These are phyloP conservation scores for Aureoboletus auriporus DNA, from an alignment of 768 basidiomycete species.

Conservation along the genomic window DNA sequence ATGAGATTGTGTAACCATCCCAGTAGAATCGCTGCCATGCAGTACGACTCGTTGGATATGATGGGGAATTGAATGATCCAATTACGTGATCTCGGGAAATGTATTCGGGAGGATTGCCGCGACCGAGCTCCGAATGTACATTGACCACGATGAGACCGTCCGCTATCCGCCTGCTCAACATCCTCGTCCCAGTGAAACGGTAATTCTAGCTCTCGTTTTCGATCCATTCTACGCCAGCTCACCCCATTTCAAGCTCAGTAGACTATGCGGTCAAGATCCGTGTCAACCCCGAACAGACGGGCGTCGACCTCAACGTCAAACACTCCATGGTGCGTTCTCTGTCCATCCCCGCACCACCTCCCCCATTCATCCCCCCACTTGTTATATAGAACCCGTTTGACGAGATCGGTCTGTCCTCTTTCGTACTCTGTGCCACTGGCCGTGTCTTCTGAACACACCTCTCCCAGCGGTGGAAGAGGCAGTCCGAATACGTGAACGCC, in stretches of 20 bases:
- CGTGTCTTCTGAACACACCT: no score
- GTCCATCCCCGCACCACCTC: not conserved
- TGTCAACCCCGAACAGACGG: constrained; percentile 91
- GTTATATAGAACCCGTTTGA: constrained; percentile 88
- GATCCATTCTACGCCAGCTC: not conserved
- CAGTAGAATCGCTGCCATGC: no score
- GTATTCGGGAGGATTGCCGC: constrained; percentile 3
- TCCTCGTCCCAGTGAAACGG: constrained; percentile 94
- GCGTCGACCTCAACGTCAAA: constrained; percentile 95
- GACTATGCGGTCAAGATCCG: constrained; percentile 99
- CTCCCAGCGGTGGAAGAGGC: constrained; percentile 90
- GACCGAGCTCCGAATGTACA: constrained; percentile 17
- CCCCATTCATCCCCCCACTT: not conserved
- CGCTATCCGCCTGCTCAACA: constrained; percentile 67
- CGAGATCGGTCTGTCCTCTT: constrained; percentile 74
- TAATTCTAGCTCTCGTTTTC: constrained; percentile 22
- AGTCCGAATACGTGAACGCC: constrained; percentile 83
- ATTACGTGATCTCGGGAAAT: not conserved
- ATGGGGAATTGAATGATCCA: no score
- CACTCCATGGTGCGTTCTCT: constrained; percentile 84
- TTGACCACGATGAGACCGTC: constrained; percentile 65
- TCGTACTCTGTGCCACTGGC: not conserved
- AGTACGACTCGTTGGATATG: no score
- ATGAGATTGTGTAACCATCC: no score
- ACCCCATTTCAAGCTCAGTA: constrained; percentile 56